Conservation (phyloP, 2,329 filamentous ascomycete genomes). For the Aspergillus piperis region DNA sequence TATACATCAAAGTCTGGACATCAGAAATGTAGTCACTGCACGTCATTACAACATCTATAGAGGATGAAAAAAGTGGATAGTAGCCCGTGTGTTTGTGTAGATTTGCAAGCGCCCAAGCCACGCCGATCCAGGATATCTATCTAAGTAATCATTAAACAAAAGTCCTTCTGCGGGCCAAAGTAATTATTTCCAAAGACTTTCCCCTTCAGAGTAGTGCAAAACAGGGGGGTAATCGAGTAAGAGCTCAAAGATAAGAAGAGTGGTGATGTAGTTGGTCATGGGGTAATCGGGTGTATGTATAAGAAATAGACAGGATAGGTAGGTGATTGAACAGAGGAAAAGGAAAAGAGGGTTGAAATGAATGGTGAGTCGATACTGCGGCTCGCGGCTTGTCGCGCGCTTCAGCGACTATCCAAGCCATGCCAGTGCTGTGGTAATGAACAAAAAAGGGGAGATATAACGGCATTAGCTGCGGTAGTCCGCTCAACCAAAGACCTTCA, state of each 20-base stretch:
- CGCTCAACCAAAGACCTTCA: slow-evolving; percentile 72
- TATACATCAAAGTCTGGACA: neutral
- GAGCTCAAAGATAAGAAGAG: neutral
- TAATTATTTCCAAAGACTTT: neutral
- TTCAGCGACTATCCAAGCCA: neutral
- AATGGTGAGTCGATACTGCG: neutral
- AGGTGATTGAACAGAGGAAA: neutral
- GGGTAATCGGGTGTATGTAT: slow-evolving; percentile 1
- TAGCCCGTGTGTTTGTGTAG: neutral
- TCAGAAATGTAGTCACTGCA: neutral
- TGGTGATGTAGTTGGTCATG: neutral
- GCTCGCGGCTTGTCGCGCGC: neutral
- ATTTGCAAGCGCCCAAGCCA: slow-evolving; percentile 5
- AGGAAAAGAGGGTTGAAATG: neutral
- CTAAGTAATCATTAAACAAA: neutral
- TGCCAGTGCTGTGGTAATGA: neutral
- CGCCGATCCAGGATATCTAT: slow-evolving; percentile 2
- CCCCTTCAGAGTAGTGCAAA: neutral
- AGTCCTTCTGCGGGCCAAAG: neutral
- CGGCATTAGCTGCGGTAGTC: neutral
- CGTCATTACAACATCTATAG: neutral
- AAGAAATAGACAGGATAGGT: neutral
- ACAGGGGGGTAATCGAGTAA: neutral
- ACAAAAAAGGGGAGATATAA: neutral
- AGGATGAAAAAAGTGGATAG: too few species aligned